A percentile compares a stretch with the other conserved stretches of the same genome.
Evolutionary conservation across 495 filamentous ascomycete species (phyloP).

Genomic region (Neurospora discreta): DNA sequence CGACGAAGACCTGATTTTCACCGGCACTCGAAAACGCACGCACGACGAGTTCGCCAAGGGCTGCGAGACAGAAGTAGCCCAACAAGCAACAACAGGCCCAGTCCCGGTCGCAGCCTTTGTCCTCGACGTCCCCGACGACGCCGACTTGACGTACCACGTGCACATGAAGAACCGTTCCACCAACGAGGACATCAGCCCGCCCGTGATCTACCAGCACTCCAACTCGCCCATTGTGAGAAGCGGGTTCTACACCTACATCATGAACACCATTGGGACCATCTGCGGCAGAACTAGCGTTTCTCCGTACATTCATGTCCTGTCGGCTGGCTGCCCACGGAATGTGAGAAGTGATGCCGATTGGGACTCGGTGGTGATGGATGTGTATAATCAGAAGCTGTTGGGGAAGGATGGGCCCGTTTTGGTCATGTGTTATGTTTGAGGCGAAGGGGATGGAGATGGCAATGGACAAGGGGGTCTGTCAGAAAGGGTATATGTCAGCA

Average conservation of each 20-base stretch:
- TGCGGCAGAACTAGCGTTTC: not conserved
- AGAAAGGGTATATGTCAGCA: not conserved
- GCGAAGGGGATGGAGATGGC: not conserved
- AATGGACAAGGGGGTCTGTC: not conserved
- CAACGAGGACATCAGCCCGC: not conserved
- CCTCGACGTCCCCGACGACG: not conserved
- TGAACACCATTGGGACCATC: not conserved
- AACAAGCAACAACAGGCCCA: not conserved
- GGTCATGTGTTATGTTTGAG: not conserved
- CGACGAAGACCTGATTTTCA: not conserved
- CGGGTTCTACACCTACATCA: not conserved
- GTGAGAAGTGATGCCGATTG: not conserved
- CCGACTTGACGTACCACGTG: constrained; percentile 1
- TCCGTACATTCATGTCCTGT: not conserved
- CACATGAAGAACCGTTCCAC: not conserved
- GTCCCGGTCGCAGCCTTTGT: not conserved
- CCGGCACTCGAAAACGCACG: not conserved
- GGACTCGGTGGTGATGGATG: not conserved
- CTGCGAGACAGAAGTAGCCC: not conserved
- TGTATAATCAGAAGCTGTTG: not conserved
- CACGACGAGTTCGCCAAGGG: not conserved
- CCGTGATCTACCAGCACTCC: not conserved
- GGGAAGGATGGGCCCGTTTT: not conserved
- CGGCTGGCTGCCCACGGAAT: not conserved
- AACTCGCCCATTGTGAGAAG: not conserved